These are phyloP conservation scores for Closterium sp. DNA, from an alignment of 139 green algal species.

Conservation along the genomic window DNA sequence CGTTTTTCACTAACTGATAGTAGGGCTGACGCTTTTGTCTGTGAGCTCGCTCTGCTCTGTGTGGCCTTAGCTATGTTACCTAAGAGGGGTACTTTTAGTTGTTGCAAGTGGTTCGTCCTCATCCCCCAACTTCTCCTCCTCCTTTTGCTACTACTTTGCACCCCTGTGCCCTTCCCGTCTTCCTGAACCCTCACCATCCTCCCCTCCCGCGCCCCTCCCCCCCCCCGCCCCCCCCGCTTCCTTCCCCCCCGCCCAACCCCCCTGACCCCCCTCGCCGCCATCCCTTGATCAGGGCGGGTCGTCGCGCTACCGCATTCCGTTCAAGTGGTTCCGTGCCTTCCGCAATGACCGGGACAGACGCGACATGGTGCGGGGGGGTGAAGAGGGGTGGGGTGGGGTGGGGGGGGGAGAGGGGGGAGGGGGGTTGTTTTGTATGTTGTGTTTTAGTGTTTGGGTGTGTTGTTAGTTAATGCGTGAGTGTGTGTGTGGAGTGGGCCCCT, in stretches of 20 bases:
- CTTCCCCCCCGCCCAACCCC: neutral
- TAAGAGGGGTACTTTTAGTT: too few species aligned
- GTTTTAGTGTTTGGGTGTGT: neutral
- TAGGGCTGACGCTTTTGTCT: too few species aligned
- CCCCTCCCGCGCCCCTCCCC: neutral
- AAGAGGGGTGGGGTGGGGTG: neutral
- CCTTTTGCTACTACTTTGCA: neutral
- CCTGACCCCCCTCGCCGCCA: neutral
- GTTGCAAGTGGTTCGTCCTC: too few species aligned
- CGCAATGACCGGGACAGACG: conserved; percentile 72
- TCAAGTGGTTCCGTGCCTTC: conserved; percentile 61
- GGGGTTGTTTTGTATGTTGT: neutral
- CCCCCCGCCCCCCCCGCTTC: too few species aligned
- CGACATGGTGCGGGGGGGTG: conserved; percentile 56
- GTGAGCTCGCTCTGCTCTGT: too few species aligned
- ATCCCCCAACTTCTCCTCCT: neutral
- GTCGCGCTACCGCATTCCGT: conserved; percentile 37
- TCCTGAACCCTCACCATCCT: too few species aligned
- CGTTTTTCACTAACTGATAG: too few species aligned
- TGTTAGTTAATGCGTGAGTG: neutral
- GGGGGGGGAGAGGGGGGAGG: neutral
- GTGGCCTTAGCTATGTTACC: too few species aligned
- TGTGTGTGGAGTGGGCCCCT: neutral
- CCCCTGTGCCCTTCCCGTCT: too few species aligned
- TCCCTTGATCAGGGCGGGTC: conserved; percentile 32